Evolutionary conservation across 139 green algal genomes (phyloP).

Genomic region (Asterochloris erici): DNA sequence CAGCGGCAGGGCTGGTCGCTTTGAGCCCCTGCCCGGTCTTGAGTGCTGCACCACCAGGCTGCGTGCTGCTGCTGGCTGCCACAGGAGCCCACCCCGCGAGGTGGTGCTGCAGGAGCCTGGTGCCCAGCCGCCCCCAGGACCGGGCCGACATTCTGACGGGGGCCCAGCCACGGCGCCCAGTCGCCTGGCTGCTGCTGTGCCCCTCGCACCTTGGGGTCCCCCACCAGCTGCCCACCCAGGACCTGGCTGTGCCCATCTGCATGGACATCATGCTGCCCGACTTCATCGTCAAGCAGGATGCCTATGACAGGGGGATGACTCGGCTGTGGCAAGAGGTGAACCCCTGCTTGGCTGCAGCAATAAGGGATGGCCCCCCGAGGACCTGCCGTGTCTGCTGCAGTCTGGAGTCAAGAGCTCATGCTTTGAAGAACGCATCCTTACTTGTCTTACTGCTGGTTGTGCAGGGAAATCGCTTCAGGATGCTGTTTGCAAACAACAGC

Average conservation of each 20-base stretch:
- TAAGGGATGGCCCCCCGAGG: no score
- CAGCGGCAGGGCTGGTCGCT: no score
- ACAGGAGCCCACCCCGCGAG: no score
- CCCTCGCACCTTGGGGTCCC: slow-evolving; percentile 26
- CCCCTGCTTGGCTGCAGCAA: slow-evolving; percentile 26
- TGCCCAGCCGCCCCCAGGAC: slow-evolving; percentile 5
- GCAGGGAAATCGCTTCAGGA: no score
- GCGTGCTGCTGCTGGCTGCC: no score
- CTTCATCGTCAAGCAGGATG: slow-evolving; percentile 54
- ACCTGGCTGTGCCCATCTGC: slow-evolving; percentile 35
- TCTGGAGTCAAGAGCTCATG: no score
- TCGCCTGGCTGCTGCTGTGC: slow-evolving; percentile 73
- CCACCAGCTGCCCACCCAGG: slow-evolving; percentile 26
- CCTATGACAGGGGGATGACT: slow-evolving; percentile 43
- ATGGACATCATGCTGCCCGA: slow-evolving; percentile 70
- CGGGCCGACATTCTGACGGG: slow-evolving; percentile 12
- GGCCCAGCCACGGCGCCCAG: slow-evolving; percentile 33
- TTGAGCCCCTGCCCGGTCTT: no score
- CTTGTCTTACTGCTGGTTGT: no score
- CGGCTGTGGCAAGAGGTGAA: slow-evolving; percentile 61
- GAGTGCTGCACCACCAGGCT: no score
- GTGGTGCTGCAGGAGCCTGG: slow-evolving; percentile 16
- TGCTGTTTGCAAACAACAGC: no score
- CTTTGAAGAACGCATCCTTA: no score
- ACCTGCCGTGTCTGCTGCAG: no score